A percentile compares a stretch with the other conserved stretches of the same genome.
phyloP scores from a whole-genome alignment of 2,329 filamentous ascomycete species.

The Cordyceps cicadae region DNA sequence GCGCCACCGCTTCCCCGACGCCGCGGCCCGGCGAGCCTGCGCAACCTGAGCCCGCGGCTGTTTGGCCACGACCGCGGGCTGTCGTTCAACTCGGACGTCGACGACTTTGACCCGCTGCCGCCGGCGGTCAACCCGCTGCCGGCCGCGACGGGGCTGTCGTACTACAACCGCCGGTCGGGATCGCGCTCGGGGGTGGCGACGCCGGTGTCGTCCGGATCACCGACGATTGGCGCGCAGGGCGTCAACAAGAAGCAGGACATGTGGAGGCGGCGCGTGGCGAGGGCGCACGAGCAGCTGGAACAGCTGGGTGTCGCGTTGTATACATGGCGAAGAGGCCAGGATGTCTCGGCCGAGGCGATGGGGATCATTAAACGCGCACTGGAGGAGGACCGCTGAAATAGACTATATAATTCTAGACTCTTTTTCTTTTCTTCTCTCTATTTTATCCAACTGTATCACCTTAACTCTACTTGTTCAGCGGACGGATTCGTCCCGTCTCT shows the following conservation, averaged over 20 bases:
- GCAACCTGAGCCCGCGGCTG: constrained; percentile 25
- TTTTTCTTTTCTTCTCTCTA: background rate
- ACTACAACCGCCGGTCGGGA: constrained; percentile 17
- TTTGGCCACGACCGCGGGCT: constrained; percentile 23
- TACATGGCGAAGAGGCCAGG: constrained; percentile 64
- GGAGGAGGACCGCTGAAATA: constrained; percentile 29
- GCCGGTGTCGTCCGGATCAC: constrained; percentile 25
- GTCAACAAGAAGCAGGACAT: constrained; percentile 63
- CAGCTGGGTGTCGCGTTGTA: constrained; percentile 58
- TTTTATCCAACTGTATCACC: background rate
- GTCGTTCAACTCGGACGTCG: constrained; percentile 31
- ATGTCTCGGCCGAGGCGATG: constrained; percentile 59
- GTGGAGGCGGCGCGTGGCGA: constrained; percentile 60
- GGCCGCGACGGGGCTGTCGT: constrained; percentile 17
- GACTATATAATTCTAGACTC: constrained; percentile 9
- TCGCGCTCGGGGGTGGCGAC: constrained; percentile 23
- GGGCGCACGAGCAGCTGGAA: constrained; percentile 56
- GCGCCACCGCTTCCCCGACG: constrained; percentile 41
- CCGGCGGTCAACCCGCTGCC: constrained; percentile 19
- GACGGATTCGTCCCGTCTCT: background rate
- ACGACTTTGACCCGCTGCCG: constrained; percentile 34
- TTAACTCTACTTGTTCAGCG: background rate
- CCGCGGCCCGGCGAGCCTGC: constrained; percentile 29
- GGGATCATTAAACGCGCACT: constrained; percentile 53
- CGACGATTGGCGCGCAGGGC: constrained; percentile 25